These are phyloP conservation scores for Naumovozyma dairenensis DNA, from an alignment of 805 yeast species.

Conservation along the genomic window DNA sequence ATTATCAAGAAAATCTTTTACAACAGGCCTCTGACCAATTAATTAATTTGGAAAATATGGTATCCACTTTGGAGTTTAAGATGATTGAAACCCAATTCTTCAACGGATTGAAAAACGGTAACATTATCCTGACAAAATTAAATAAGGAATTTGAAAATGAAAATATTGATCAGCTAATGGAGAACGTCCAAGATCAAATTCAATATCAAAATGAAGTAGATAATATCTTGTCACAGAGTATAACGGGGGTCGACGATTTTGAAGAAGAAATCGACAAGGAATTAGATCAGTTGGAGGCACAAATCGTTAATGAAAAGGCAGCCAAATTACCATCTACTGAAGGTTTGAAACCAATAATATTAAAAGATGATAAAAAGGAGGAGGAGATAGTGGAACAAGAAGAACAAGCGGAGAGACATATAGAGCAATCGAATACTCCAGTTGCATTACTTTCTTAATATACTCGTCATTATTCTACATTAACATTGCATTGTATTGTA, in stretches of 20 bases:
- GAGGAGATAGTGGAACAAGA: neutral
- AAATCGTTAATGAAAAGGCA: conserved; percentile 31
- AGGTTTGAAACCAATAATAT: conserved; percentile 16
- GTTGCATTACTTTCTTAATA: neutral
- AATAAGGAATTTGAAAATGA: conserved; percentile 69
- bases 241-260: conserved; percentile 24
- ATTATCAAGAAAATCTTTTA: conserved; percentile 70
- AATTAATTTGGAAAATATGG: conserved; percentile 67
- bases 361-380: neutral
- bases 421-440: too few relatives aligned
- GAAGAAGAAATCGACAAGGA: conserved; percentile 64
- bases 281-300: conserved; percentile 40
- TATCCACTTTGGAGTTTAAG: conserved; percentile 78
- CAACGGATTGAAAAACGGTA: conserved; percentile 74
- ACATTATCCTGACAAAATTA: conserved; percentile 58
- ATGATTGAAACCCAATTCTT: conserved; percentile 78
- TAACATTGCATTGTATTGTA: too few relatives aligned
- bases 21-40: conserved; percentile 67
- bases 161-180: conserved; percentile 72
- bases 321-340: conserved; percentile 23
- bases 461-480: too few relatives aligned
- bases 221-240: conserved; percentile 36
- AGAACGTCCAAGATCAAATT: conserved; percentile 73
- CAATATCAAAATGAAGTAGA: conserved; percentile 68
- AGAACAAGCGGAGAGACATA: neutral